Conservation (phyloP, 1,284 basidiomycete genomes). For the Cryptococcus maquisensis region DNA sequence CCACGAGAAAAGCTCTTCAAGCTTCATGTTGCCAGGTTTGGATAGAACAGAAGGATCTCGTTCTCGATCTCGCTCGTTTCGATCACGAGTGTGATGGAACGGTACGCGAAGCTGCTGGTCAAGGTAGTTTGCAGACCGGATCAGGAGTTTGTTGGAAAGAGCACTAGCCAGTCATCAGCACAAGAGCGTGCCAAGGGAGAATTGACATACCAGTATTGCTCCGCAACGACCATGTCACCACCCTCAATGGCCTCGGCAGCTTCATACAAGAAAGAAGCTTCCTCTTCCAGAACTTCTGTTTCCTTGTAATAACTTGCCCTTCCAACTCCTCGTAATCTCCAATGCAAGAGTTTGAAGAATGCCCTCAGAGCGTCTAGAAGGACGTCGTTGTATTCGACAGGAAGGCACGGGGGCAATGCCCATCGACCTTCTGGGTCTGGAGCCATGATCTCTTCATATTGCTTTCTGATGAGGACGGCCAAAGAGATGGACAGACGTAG, state of each 20-base stretch:
- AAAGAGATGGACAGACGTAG: slow-evolving; percentile 86
- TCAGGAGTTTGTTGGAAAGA: slow-evolving; percentile 82
- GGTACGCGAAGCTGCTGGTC: slow-evolving; percentile 87
- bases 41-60: not conserved
- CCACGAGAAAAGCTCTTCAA: slow-evolving; percentile 80
- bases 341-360: slow-evolving; percentile 92
- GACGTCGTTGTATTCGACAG: slow-evolving; percentile 81
- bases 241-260: slow-evolving; percentile 85
- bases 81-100: slow-evolving; percentile 23
- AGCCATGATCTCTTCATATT: slow-evolving; percentile 82
- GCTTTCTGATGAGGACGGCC: slow-evolving; percentile 89
- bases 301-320: slow-evolving; percentile 95
- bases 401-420: slow-evolving; percentile 82
- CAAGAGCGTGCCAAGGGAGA: not conserved
- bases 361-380: slow-evolving; percentile 81
- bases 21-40: slow-evolving; percentile 57
- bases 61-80: not conserved
- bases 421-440: slow-evolving; percentile 84
- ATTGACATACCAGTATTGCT: slow-evolving; percentile 76
- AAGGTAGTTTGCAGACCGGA: slow-evolving; percentile 87
- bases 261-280: slow-evolving; percentile 93
- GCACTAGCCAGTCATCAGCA: slow-evolving; percentile 52
- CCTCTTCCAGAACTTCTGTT: slow-evolving; percentile 92
- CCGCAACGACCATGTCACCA: slow-evolving; percentile 87
- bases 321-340: slow-evolving; percentile 89